A percentile compares a stretch with the other conserved stretches of the same genome.
Conservation (phyloP, 306 rosid genomes). For the Dryas alaskensis region DNA sequence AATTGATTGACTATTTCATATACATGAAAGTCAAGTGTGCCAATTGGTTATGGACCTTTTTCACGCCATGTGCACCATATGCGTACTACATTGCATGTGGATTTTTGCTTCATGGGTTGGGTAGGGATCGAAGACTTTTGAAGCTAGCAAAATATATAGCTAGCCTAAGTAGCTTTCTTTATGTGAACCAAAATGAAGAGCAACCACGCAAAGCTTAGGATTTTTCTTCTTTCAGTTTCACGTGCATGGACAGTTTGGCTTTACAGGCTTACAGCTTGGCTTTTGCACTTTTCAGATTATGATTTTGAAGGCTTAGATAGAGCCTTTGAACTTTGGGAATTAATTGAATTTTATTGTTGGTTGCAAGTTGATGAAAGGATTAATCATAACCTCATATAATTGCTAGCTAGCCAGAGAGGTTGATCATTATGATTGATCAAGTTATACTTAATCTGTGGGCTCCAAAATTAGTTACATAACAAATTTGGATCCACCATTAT, state of each 20-base stretch:
- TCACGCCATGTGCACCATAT: conserved; percentile 28
- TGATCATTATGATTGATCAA: conserved; percentile 11
- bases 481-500: conserved; percentile 1
- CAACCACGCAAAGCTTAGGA: background rate
- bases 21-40: background rate
- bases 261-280: too few species aligned
- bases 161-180: too few species aligned
- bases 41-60: conserved; percentile 6
- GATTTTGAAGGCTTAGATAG: background rate
- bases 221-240: too few species aligned
- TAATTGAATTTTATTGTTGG: background rate
- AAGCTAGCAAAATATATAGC: background rate
- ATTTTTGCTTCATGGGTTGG: conserved; percentile 31
- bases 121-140: conserved; percentile 19
- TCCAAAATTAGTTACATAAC: background rate
- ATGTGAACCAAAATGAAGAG: conserved; percentile 1
- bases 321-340: background rate
- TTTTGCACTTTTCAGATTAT: background rate
- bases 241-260: too few species aligned
- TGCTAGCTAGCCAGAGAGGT: background rate
- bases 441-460: conserved; percentile 6
- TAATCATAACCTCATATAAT: conserved; percentile 7
- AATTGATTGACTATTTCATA: conserved; percentile 14
- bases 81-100: conserved; percentile 16
- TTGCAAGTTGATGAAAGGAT: conserved; percentile 15